A percentile compares a stretch with the other conserved stretches of the same genome.
Conservation (phyloP, 176 grass and related monocot genomes). For the Phragmites australis region DNA sequence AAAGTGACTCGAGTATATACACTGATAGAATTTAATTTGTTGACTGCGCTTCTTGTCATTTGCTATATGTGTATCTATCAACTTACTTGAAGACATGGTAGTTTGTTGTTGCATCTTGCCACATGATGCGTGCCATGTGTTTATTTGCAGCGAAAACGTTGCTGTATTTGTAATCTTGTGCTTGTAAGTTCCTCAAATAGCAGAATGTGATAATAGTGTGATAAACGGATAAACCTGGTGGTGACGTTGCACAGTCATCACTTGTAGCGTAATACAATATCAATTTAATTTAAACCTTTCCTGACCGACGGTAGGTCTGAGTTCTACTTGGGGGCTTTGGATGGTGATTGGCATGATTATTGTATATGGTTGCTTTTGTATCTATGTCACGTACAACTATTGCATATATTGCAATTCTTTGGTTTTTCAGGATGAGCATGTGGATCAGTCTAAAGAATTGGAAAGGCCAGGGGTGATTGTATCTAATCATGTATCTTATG, state of each 20-base stretch:
- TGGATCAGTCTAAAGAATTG: slow-evolving; percentile 49
- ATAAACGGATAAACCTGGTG: background rate
- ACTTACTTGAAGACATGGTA: background rate
- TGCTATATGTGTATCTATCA: background rate
- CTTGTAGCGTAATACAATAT: background rate
- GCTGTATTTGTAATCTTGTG: background rate
- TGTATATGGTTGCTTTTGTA: background rate
- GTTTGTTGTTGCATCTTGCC: background rate
- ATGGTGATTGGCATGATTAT: background rate
- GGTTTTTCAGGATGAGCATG: slow-evolving; percentile 46
- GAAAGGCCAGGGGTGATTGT: slow-evolving; percentile 73
- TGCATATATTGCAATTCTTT: background rate
- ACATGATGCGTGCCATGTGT: background rate
- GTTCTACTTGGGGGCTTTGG: background rate
- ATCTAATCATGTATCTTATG: slow-evolving; percentile 91
- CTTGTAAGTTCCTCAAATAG: background rate
- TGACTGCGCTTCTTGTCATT: background rate
- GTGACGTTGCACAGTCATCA: background rate
- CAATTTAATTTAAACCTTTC: background rate
- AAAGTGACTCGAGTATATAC: background rate
- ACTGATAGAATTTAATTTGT: background rate
- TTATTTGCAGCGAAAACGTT: slow-evolving; percentile 13
- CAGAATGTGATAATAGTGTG: background rate
- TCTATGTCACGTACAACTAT: slow-evolving; percentile 29
- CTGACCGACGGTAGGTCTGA: background rate